A percentile compares a stretch with the other conserved stretches of the same genome.
Evolutionary conservation across 768 basidiomycete genomes (phyloP).

Genomic region (Lactarius sp.): DNA sequence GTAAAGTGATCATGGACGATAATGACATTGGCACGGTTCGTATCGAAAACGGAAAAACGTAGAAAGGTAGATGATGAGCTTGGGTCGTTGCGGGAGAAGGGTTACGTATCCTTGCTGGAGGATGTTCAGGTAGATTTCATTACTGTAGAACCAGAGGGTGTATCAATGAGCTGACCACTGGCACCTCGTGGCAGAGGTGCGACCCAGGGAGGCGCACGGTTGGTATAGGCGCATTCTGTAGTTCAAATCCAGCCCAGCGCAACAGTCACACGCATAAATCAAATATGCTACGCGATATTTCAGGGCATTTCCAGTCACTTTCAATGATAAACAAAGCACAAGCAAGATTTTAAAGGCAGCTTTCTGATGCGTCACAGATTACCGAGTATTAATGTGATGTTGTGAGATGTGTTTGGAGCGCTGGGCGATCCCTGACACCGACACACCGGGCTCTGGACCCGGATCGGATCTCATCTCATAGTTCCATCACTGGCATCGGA

Average conservation of each 20-base stretch:
- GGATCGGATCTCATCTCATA: no score
- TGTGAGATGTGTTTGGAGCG: no score
- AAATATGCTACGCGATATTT: neutral
- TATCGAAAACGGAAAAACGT: neutral
- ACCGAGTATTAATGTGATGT: no score
- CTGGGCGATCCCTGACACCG: no score
- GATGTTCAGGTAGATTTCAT: neutral
- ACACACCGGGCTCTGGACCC: no score
- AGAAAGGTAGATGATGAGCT: neutral
- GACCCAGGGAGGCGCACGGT: neutral
- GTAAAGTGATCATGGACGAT: no score
- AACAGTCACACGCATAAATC: neutral
- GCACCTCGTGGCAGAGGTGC: neutral
- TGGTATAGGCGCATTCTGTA: no score
- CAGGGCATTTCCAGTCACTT: no score
- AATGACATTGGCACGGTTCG: neutral
- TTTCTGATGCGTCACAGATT: no score
- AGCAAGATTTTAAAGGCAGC: no score
- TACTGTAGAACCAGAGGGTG: neutral
- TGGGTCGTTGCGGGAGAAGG: neutral
- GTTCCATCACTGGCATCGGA: no score
- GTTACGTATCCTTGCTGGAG: neutral
- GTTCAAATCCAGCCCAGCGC: neutral
- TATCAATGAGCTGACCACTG: neutral
- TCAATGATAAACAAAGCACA: no score